Conservation (phyloP, 495 filamentous ascomycete species). For the Acidomyces sp. region DNA sequence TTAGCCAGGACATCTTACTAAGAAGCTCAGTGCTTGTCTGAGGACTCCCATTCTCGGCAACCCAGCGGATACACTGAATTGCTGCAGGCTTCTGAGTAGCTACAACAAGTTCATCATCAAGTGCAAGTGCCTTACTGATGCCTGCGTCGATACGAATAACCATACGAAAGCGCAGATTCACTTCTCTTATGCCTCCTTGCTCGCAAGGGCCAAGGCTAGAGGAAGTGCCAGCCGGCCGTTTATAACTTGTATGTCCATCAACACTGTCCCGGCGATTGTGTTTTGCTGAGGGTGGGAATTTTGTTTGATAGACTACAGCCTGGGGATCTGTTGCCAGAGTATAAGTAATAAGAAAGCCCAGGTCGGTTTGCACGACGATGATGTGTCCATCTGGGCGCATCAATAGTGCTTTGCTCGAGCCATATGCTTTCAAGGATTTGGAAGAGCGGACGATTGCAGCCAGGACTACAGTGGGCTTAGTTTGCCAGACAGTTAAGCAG, state of each 20-base stretch:
- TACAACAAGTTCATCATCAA: constrained; percentile 88
- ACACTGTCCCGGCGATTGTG: constrained; percentile 61
- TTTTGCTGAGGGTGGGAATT: constrained; percentile 2
- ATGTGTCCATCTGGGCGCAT: constrained; percentile 86
- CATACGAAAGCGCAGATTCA: constrained; percentile 87
- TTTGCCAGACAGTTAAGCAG: constrained; percentile 86
- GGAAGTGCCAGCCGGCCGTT: constrained; percentile 24
- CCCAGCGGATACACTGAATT: constrained; percentile 93
- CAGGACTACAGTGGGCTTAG: constrained; percentile 79
- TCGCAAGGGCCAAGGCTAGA: constrained; percentile 47
- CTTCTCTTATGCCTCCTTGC: constrained; percentile 68
- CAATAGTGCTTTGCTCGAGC: constrained; percentile 66
- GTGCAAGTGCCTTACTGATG: constrained; percentile 70
- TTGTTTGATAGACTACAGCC: constrained; percentile 53
- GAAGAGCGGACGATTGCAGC: constrained; percentile 71
- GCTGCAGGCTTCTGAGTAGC: constrained; percentile 87
- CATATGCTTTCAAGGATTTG: constrained; percentile 68
- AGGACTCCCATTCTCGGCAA: constrained; percentile 59
- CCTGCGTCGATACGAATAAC: constrained; percentile 97
- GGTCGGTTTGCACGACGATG: constrained; percentile 76
- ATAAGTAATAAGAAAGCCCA: constrained; percentile 89
- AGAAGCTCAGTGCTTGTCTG: constrained; percentile 88
- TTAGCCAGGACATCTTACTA: constrained; percentile 74
- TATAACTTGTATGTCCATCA: constrained; percentile 38
- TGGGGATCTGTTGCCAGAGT: constrained; percentile 75